A percentile compares a stretch with the other conserved stretches of the same genome.
Evolutionary conservation across 257 asterid genomes (phyloP).

Genomic region (Catharanthus roseus): DNA sequence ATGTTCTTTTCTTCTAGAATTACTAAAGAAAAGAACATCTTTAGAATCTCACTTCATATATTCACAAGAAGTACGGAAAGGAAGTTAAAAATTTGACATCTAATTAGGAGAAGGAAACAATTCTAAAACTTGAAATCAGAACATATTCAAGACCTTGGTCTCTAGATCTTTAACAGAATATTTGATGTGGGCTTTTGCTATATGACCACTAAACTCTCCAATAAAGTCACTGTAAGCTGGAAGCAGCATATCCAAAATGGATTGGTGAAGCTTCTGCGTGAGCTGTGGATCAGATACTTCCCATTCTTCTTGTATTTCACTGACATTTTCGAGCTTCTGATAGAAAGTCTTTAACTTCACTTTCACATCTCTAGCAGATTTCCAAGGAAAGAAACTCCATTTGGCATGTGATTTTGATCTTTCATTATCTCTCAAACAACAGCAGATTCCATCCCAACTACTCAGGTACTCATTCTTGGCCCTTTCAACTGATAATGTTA

Average conservation of each 20-base stretch:
- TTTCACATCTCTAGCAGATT: conserved; percentile 57
- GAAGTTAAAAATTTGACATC: neutral
- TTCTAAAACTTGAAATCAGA: neutral
- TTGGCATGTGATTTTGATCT: conserved; percentile 37
- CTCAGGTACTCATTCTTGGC: conserved; percentile 55
- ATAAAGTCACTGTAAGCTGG: conserved; percentile 69
- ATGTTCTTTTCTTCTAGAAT: neutral
- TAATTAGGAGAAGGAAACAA: neutral
- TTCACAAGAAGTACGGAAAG: neutral
- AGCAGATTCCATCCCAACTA: conserved; percentile 53
- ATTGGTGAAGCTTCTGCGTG: conserved; percentile 66
- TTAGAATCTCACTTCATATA: neutral
- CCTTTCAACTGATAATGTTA: conserved; percentile 39
- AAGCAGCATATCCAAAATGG: conserved; percentile 49
- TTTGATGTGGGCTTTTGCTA: conserved; percentile 64
- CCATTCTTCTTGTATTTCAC: conserved; percentile 62
- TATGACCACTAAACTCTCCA: conserved; percentile 59
- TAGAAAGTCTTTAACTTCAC: conserved; percentile 70
- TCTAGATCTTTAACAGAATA: conserved; percentile 70
- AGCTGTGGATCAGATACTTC: conserved; percentile 64
- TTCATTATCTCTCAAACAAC: conserved; percentile 64
- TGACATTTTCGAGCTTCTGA: conserved; percentile 69
- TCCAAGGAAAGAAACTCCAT: conserved; percentile 61
- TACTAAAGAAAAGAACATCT: neutral
- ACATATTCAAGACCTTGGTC: conserved; percentile 49